Evolutionary conservation across 2,329 filamentous ascomycete species (phyloP).

Genomic region (Podosphaera fusca): DNA sequence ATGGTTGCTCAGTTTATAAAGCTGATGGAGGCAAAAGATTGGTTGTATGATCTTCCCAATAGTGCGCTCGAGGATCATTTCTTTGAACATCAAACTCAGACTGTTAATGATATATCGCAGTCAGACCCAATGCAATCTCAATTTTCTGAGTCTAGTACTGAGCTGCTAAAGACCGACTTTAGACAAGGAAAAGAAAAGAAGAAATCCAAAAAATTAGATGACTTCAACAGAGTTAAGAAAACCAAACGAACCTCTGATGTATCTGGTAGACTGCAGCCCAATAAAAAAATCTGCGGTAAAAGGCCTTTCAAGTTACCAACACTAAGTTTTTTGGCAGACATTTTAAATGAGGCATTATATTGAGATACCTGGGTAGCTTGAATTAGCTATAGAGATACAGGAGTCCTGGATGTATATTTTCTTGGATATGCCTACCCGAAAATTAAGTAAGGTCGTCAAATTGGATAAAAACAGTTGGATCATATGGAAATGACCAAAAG

Average conservation of each 20-base stretch:
- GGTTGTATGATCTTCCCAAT: conserved; percentile 51
- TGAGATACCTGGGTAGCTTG: not conserved
- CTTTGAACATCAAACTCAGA: conserved; percentile 29
- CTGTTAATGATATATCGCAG: conserved; percentile 12
- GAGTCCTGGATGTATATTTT: not conserved
- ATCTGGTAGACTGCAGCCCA: conserved; percentile 19
- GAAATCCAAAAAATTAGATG: conserved; percentile 3
- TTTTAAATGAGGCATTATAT: conserved; percentile 39
- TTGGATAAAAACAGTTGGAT: not conserved
- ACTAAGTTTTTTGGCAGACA: conserved; percentile 33
- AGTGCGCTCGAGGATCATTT: conserved; percentile 42
- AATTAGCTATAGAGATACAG: not conserved
- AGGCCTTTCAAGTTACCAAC: conserved; percentile 24
- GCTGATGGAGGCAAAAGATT: conserved; percentile 55
- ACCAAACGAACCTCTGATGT: conserved; percentile 1
- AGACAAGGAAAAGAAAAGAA: conserved; percentile 2
- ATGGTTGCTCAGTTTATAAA: conserved; percentile 55
- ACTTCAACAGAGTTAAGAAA: conserved; percentile 5
- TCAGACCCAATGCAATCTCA: conserved; percentile 3
- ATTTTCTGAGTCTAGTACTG: not conserved
- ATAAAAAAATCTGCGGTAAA: conserved; percentile 32
- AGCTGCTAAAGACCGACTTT: not conserved
- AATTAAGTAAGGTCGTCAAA: not conserved
- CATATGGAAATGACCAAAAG: not conserved
- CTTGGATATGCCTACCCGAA: not conserved